A percentile compares a stretch with the other conserved stretches of the same genome.
Evolutionary conservation across 768 basidiomycete genomes (phyloP).

Genomic region (Mycena filopes): DNA sequence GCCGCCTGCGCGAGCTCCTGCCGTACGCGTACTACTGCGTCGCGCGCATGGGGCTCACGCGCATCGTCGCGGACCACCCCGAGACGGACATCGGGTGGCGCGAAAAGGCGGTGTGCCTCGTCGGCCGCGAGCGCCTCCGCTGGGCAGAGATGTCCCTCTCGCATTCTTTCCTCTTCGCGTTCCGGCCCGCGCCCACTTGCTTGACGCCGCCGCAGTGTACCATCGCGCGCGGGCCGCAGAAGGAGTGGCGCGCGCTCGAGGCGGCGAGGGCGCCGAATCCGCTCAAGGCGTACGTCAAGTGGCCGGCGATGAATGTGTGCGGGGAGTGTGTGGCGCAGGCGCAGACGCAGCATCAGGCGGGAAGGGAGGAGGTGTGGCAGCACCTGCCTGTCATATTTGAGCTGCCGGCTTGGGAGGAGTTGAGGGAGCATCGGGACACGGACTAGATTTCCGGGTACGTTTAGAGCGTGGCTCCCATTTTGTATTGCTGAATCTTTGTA

Average conservation of each 20-base stretch:
- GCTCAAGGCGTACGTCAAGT: conserved; percentile 29
- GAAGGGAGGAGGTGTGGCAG: conserved; percentile 37
- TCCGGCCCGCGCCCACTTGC: conserved; percentile 47
- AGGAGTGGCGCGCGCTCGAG: conserved; percentile 56
- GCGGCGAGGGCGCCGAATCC: conserved; percentile 44
- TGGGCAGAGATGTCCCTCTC: conserved; percentile 54
- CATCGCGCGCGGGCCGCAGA: conserved; percentile 49
- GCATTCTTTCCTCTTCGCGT: conserved; percentile 54
- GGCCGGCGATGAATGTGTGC: conserved; percentile 36
- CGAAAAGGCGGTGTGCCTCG: conserved; percentile 51
- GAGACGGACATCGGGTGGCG: conserved; percentile 51
- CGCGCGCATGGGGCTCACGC: conserved; percentile 51
- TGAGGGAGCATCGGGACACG: conserved; percentile 18
- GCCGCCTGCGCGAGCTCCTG: conserved; percentile 50
- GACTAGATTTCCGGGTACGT: conserved; percentile 4
- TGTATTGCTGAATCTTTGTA: no score
- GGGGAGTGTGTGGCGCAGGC: conserved; percentile 33
- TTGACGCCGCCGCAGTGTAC: conserved; percentile 44
- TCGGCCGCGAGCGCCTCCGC: conserved; percentile 53
- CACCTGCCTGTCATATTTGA: conserved; percentile 37
- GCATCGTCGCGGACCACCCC: conserved; percentile 50
- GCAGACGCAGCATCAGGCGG: conserved; percentile 35
- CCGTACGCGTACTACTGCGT: conserved; percentile 64
- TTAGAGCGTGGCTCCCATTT: no score
- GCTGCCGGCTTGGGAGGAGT: conserved; percentile 32